Percentiles rank a stretch among this genome's conserved stretches.
These are phyloP conservation scores for Moelleriella libera DNA, from an alignment of 2,329 filamentous ascomycete genomes.

Conservation along the genomic window DNA sequence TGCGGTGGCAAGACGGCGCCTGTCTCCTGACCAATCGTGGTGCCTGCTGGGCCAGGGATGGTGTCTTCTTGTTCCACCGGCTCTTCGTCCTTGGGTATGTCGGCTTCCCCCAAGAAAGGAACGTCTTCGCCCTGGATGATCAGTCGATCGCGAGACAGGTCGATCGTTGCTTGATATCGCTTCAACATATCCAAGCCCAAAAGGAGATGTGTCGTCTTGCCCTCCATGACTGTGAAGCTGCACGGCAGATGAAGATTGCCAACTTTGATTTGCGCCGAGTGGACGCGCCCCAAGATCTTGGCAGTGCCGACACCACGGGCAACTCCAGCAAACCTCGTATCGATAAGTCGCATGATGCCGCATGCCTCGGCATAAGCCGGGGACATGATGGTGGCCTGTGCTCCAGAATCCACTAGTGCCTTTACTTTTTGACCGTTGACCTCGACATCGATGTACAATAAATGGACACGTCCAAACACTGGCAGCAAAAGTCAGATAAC, in stretches of 20 bases:
- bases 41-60: conserved; percentile 75
- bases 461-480: conserved; percentile 91
- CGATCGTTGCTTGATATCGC: conserved; percentile 84
- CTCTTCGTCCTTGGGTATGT: conserved; percentile 79
- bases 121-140: conserved; percentile 83
- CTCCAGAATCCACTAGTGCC: conserved; percentile 92
- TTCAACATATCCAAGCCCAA: conserved; percentile 95
- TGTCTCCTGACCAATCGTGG: conserved; percentile 69
- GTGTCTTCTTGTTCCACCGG: conserved; percentile 67
- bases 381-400: conserved; percentile 98
- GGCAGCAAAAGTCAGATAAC: conserved; percentile 3
- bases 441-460: conserved; percentile 91
- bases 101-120: conserved; percentile 78
- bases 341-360: conserved; percentile 91
- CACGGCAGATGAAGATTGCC: conserved; percentile 77
- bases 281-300: conserved; percentile 85
- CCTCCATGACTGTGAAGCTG: conserved; percentile 98
- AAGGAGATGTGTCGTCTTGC: conserved; percentile 86
- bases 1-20: conserved; percentile 48
- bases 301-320: conserved; percentile 91
- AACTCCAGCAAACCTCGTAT: conserved; percentile 81
- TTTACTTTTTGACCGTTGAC: conserved; percentile 90
- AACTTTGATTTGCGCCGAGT: conserved; percentile 90
- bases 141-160: conserved; percentile 70
- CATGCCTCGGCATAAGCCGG: conserved; percentile 81